phyloP scores from a whole-genome alignment of 2,329 filamentous ascomycete species.

The Zarea fungicola region DNA sequence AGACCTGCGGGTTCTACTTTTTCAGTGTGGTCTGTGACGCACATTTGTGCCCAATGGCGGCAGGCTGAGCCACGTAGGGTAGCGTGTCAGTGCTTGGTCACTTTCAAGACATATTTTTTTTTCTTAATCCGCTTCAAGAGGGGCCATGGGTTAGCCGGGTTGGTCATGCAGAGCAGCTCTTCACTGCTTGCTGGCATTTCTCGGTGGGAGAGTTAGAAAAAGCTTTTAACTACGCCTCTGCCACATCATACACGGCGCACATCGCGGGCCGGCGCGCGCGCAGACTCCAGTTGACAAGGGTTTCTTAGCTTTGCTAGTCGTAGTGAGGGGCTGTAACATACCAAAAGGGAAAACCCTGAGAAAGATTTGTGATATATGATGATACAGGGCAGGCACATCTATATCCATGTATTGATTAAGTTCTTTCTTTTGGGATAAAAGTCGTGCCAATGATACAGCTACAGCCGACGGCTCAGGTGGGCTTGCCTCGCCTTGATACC shows the following conservation, averaged over 20 bases:
- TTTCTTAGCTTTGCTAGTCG: not conserved
- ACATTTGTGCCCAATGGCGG: slow-evolving; percentile 11
- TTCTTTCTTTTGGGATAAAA: no score
- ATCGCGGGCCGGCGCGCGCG: not conserved
- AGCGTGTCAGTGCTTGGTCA: no score
- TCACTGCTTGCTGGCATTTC: slow-evolving; percentile 1
- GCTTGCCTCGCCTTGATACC: no score
- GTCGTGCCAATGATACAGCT: no score
- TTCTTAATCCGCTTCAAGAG: not conserved
- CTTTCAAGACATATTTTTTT: not conserved
- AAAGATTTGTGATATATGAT: slow-evolving; percentile 5
- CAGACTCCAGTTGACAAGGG: not conserved
- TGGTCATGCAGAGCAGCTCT: not conserved
- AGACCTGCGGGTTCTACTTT: no score
- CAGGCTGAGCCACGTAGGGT: slow-evolving; percentile 8
- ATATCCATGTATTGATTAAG: slow-evolving; percentile 7
- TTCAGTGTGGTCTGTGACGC: not conserved
- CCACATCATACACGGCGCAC: no score
- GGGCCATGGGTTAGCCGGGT: not conserved
- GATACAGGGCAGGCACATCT: slow-evolving; percentile 8
- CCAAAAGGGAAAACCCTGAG: no score
- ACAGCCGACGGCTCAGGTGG: no score
- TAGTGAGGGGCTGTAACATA: no score
- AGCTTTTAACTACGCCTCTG: no score
- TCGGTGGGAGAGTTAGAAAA: slow-evolving; percentile 3